Base-by-base conservation (phyloP, 2,329 filamentous ascomycete genomes). In the Harringtonia lauricola region DNA sequence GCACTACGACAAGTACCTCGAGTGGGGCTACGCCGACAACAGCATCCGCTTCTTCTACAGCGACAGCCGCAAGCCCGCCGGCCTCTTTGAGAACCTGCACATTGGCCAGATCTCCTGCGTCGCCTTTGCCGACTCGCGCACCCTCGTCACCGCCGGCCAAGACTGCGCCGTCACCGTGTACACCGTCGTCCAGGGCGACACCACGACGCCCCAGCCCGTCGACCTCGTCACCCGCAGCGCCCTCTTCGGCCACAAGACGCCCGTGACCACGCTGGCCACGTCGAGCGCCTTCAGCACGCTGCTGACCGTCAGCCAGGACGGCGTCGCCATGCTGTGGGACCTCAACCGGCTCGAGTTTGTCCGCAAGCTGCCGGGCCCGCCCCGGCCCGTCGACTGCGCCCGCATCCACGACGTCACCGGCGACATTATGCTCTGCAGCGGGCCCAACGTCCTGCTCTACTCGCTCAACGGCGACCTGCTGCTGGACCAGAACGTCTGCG, bases 1-100 rank as follows among this genome's bases (percentile, higher is more conserved):
- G 0, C 66, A 69, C 40, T 94, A 87, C 57, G 89, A 96, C 62
- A 88, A 88, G 54, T 95, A 87, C 55, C 74, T 96, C 52, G 88
- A 95, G 64, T 96, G 90, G 90, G 90, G 90, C 2, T 96, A 94
- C 54, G 84, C 86, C 1, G 92, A 98, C 60, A 86, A 86, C 53
- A 94, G 86, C 52, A 76, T 98, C 24, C 83, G 92, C 4, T 96
- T 98, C 68, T 95, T 86, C 64, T 78, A 83, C 44, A 80, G 83
- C 39, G 87, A 95, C 52, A 86, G 78, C 46, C 81, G 86, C 56
- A 89, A 86, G 67, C 70, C 84, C 19, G 78, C 94, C 30, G 90
- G 90, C 0, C 72, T 95, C 17, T 95, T 90, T 57, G 92, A 98
- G 61, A 94, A 96, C 57, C 70, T 95, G 2, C 92, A 98, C 58